These are phyloP conservation scores for Neoboletus subvelutipes DNA, from an alignment of 768 basidiomycete genomes.

Conservation along the genomic window DNA sequence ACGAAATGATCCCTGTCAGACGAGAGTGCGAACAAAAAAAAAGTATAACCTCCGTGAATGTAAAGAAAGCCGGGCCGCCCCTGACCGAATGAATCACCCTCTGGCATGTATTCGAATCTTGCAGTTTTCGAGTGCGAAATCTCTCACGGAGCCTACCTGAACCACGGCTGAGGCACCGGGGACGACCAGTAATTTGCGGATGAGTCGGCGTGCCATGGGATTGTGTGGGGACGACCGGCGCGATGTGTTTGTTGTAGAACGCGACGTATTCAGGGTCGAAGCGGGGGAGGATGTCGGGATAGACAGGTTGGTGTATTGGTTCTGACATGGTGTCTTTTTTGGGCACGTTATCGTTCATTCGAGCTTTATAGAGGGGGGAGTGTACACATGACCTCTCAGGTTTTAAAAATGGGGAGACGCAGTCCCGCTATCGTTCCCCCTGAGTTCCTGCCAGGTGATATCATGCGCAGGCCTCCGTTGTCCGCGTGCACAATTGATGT, in stretches of 20 bases:
- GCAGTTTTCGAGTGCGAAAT: conserved; percentile 48
- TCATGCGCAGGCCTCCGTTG: not conserved
- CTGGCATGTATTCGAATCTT: conserved; percentile 63
- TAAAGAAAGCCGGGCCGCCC: conserved; percentile 74
- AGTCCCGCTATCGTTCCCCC: not conserved
- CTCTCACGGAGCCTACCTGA: conserved; percentile 52
- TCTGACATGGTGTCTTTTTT: conserved; percentile 10
- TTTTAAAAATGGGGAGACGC: not conserved
- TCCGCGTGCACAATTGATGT: not conserved
- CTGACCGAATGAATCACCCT: conserved; percentile 42
- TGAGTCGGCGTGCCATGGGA: conserved; percentile 59
- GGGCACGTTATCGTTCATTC: not conserved
- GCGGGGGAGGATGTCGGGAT: conserved; percentile 53
- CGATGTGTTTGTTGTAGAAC: conserved; percentile 53
- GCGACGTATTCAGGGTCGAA: conserved; percentile 65
- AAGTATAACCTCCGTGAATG: conserved; percentile 79
- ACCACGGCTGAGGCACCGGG: conserved; percentile 56
- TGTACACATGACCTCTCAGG: conserved; percentile 12
- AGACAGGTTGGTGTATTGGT: conserved; percentile 47
- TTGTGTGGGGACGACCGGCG: conserved; percentile 48
- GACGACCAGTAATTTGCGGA: conserved; percentile 51
- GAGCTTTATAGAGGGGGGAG: not conserved
- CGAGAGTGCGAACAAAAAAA: not conserved
- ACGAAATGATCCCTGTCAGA: not conserved
- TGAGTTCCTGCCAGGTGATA: not conserved